A percentile compares a stretch with the other conserved stretches of the same genome.
Evolutionary conservation across 2,329 filamentous ascomycete genomes (phyloP).

Genomic region (Fusarium redolens): DNA sequence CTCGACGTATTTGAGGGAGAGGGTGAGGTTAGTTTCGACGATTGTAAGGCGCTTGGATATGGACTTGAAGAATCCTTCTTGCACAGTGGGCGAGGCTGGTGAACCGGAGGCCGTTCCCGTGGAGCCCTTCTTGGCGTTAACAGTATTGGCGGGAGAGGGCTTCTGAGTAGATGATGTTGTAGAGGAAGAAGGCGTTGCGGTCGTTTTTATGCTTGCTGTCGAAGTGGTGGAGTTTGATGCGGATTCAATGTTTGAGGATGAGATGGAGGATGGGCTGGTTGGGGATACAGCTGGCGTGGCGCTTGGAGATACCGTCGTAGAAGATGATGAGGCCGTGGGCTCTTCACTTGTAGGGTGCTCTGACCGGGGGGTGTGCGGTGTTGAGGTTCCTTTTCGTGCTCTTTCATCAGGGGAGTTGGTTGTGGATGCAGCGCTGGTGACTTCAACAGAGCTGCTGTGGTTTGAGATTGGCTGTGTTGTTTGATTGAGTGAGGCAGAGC

Average conservation of each 20-base stretch:
- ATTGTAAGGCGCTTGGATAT: slow-evolving; percentile 92
- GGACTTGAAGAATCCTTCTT: slow-evolving; percentile 98
- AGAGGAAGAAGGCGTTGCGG: slow-evolving; percentile 13
- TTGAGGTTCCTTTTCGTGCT: slow-evolving; percentile 21
- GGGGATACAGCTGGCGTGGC: slow-evolving; percentile 29
- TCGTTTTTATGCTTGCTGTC: slow-evolving; percentile 23
- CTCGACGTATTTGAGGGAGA: slow-evolving; percentile 96
- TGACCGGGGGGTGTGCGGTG: slow-evolving; percentile 15
- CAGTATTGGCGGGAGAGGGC: slow-evolving; percentile 23
- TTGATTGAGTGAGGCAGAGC: slow-evolving; percentile 16
- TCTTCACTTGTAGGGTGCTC: slow-evolving; percentile 23
- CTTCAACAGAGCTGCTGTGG: slow-evolving; percentile 3
- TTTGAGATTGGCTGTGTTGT: background rate
- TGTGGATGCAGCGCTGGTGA: slow-evolving; percentile 1
- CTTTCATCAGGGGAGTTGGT: slow-evolving; percentile 6
- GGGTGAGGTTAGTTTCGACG: slow-evolving; percentile 90
- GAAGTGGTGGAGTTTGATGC: slow-evolving; percentile 17
- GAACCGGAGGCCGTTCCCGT: slow-evolving; percentile 44
- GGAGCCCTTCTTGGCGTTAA: slow-evolving; percentile 45
- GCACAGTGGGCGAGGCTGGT: slow-evolving; percentile 77
- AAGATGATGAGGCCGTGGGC: slow-evolving; percentile 17
- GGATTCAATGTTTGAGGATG: slow-evolving; percentile 23
- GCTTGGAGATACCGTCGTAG: slow-evolving; percentile 24
- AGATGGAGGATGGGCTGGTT: slow-evolving; percentile 28
- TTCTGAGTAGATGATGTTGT: slow-evolving; percentile 20